Percentiles rank a stretch among this genome's conserved stretches.
These are phyloP conservation scores for Tetraselmis chui DNA, from an alignment of 139 green algal genomes.

Conservation along the genomic window DNA sequence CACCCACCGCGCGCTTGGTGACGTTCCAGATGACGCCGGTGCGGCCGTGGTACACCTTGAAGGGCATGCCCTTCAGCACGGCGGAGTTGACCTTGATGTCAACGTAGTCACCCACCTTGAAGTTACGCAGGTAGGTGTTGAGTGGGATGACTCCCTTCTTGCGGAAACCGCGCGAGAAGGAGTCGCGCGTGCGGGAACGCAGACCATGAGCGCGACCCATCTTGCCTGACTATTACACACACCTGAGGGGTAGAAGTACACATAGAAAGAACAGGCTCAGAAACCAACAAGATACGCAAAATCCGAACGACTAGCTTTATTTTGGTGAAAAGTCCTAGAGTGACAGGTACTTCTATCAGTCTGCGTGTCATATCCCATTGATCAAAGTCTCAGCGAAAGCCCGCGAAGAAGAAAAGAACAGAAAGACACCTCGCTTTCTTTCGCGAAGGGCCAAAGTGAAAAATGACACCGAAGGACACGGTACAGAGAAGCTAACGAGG, in stretches of 20 bases:
- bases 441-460: too few relatives aligned
- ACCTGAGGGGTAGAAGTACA: not conserved
- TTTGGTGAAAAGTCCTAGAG: too few relatives aligned
- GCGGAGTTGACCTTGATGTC: constrained; percentile 96
- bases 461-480: too few relatives aligned
- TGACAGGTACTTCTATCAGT: too few relatives aligned
- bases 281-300: too few relatives aligned
- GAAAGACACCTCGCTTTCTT: too few relatives aligned
- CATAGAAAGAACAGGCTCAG: too few relatives aligned
- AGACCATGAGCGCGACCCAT: constrained; percentile 46
- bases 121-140: constrained; percentile 87
- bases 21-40: constrained; percentile 97
- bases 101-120: constrained; percentile 95
- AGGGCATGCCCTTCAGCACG: constrained; percentile 92
- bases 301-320: too few relatives aligned
- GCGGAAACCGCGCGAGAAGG: constrained; percentile 72
- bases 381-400: too few relatives aligned
- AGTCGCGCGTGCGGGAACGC: constrained; percentile 76
- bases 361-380: too few relatives aligned
- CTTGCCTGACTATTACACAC: not conserved
- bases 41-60: constrained; percentile 98
- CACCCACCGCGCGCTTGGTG: constrained; percentile 93
- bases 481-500: too few relatives aligned
- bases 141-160: constrained; percentile 86
- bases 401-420: too few relatives aligned